Evolutionary conservation across 1,284 basidiomycete genomes (phyloP).

Genomic region (Laetiporus sulphureus): DNA sequence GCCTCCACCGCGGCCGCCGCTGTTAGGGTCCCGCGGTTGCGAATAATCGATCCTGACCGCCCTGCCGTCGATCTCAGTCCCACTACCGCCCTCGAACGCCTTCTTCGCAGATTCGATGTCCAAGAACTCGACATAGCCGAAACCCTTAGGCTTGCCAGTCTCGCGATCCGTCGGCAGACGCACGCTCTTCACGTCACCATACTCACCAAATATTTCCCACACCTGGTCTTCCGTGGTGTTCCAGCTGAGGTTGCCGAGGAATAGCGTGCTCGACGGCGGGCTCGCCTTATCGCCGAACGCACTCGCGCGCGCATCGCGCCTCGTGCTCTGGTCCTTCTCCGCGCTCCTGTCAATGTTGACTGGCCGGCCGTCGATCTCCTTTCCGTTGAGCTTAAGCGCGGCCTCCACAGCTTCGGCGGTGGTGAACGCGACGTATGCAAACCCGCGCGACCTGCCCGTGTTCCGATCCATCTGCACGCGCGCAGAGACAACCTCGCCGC

Average conservation of each 20-base stretch:
- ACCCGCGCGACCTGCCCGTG: slow-evolving; percentile 83
- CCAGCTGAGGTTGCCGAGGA: slow-evolving; percentile 90
- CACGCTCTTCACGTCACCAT: slow-evolving; percentile 85
- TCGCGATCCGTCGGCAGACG: slow-evolving; percentile 93
- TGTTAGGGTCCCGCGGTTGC: slow-evolving; percentile 68
- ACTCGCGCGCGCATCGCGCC: slow-evolving; percentile 67
- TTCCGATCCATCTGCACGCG: slow-evolving; percentile 91
- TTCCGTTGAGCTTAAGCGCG: slow-evolving; percentile 71
- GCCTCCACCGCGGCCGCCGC: slow-evolving; percentile 43
- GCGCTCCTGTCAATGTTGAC: slow-evolving; percentile 84
- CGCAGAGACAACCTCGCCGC: slow-evolving; percentile 84
- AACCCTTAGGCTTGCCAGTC: slow-evolving; percentile 88
- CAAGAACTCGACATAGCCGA: slow-evolving; percentile 94
- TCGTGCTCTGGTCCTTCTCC: slow-evolving; percentile 46
- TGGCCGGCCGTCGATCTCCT: slow-evolving; percentile 89
- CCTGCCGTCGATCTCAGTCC: slow-evolving; percentile 81
- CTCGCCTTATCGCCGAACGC: slow-evolving; percentile 70
- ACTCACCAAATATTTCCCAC: slow-evolving; percentile 90
- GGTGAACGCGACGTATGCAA: slow-evolving; percentile 94
- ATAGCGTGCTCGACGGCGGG: slow-evolving; percentile 74
- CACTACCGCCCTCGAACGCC: slow-evolving; percentile 69
- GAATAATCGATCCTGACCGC: slow-evolving; percentile 85
- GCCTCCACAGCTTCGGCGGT: slow-evolving; percentile 70
- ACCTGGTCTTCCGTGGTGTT: slow-evolving; percentile 77
- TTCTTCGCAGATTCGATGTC: slow-evolving; percentile 77